Evolutionary conservation across 2,329 filamentous ascomycete genomes (phyloP).

Genomic region (Botrytis hyacinthi): DNA sequence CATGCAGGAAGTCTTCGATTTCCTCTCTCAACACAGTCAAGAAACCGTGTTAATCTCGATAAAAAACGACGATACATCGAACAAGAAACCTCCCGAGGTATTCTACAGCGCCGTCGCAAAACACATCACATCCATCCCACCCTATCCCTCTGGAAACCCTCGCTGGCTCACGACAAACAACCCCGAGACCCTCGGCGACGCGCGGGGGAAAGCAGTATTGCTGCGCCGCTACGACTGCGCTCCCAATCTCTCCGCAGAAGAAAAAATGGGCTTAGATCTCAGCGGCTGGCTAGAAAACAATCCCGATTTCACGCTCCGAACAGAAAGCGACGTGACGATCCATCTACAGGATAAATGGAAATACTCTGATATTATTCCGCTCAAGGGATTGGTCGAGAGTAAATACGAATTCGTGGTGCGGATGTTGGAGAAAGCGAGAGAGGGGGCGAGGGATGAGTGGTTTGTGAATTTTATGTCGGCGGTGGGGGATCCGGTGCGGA

Average conservation of each 20-base stretch:
- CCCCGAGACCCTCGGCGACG: constrained; percentile 60
- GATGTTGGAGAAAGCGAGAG: constrained; percentile 41
- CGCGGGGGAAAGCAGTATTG: constrained; percentile 65
- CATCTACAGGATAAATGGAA: constrained; percentile 50
- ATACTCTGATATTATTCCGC: constrained; percentile 41
- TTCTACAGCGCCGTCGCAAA: constrained; percentile 50
- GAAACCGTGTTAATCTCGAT: constrained; percentile 67
- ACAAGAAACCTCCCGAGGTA: constrained; percentile 52
- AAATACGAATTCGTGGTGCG: constrained; percentile 43
- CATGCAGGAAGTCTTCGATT: constrained; percentile 56
- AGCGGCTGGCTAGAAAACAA: constrained; percentile 63
- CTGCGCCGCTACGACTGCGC: constrained; percentile 61
- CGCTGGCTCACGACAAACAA: constrained; percentile 60
- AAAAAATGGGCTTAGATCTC: constrained; percentile 42
- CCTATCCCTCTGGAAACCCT: constrained; percentile 37
- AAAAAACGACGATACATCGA: constrained; percentile 62
- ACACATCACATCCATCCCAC: constrained; percentile 48
- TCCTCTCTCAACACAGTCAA: constrained; percentile 57
- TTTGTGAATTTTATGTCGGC: constrained; percentile 47
- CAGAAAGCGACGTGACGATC: constrained; percentile 40
- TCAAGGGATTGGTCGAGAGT: constrained; percentile 42
- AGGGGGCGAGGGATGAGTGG: constrained; percentile 35
- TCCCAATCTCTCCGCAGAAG: constrained; percentile 37
- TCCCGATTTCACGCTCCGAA: constrained; percentile 52
- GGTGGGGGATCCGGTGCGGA: constrained; percentile 40